Conservation (phyloP, 2,329 filamentous ascomycete genomes). For the Alternaria sp. region DNA sequence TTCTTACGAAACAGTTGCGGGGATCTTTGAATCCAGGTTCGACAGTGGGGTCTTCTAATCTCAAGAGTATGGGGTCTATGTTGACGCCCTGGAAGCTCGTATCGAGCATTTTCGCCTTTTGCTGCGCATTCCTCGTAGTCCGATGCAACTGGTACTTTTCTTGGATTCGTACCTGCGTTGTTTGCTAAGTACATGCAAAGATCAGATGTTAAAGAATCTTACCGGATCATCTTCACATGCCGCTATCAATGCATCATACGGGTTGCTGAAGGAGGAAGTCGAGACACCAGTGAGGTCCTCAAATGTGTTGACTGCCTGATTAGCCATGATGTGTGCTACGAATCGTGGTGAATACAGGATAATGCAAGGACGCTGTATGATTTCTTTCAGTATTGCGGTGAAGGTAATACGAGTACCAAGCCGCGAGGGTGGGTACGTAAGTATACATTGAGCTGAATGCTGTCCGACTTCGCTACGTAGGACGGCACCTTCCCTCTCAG, state of each 20-base stretch:
- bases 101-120: conserved; percentile 75
- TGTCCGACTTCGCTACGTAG: background rate
- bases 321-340: conserved; percentile 19
- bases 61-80: conserved; percentile 77
- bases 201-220: conserved; percentile 37
- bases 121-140: conserved; percentile 74
- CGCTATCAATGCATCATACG: conserved; percentile 75
- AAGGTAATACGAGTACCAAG: background rate
- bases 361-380: background rate
- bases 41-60: conserved; percentile 68
- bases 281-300: conserved; percentile 51
- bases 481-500: conserved; percentile 1
- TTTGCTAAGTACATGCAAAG: background rate
- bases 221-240: conserved; percentile 72
- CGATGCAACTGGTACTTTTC: conserved; percentile 76
- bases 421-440: background rate
- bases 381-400: background rate
- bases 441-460: background rate
- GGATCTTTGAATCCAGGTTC: conserved; percentile 76
- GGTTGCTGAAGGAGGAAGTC: conserved; percentile 64
- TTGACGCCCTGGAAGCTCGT: conserved; percentile 72
- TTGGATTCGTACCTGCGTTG: conserved; percentile 68
- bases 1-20: conserved; percentile 72
- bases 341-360: background rate
- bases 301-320: conserved; percentile 31